phyloP scores from a whole-genome alignment of 1,139 yeast species.

The Wickerhamomyces sp. region DNA sequence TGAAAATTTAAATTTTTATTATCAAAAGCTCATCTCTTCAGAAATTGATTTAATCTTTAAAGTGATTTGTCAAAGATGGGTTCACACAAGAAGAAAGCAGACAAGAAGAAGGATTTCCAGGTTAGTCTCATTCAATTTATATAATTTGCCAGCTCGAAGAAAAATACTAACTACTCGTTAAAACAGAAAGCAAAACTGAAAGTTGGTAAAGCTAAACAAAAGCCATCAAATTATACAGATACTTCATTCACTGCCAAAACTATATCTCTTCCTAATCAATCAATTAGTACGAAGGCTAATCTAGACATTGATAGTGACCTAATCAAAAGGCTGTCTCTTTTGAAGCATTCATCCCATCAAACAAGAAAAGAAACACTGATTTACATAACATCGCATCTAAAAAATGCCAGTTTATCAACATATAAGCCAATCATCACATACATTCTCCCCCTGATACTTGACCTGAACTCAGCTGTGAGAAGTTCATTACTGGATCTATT shows the following conservation, averaged over 20 bases:
- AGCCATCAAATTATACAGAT: conserved; percentile 74
- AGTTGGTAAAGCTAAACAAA: conserved; percentile 80
- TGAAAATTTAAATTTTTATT: background rate
- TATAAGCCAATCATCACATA: conserved; percentile 56
- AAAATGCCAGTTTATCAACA: conserved; percentile 36
- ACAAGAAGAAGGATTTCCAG: conserved; percentile 68
- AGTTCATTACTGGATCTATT: conserved; percentile 51
- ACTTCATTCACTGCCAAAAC: conserved; percentile 79
- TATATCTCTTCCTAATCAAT: conserved; percentile 58
- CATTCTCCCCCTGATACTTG: conserved; percentile 55
- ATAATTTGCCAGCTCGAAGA: background rate
- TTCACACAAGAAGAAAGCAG: conserved; percentile 55
- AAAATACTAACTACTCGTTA: conserved; percentile 3
- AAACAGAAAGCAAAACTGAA: conserved; percentile 66
- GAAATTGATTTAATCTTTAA: background rate
- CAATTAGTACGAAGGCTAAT: conserved; percentile 17
- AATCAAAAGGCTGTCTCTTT: conserved; percentile 55
- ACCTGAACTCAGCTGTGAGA: conserved; percentile 62
- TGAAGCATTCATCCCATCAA: conserved; percentile 71
- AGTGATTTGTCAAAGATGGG: conserved; percentile 35
- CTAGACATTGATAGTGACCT: conserved; percentile 42
- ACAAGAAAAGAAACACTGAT: conserved; percentile 73
- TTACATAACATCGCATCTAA: conserved; percentile 41
- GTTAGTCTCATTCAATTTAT: conserved; percentile 22
- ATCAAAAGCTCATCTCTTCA: conserved; percentile 3